phyloP scores from a whole-genome alignment of 768 basidiomycete species.

The Phlebiopsis gigantea region DNA sequence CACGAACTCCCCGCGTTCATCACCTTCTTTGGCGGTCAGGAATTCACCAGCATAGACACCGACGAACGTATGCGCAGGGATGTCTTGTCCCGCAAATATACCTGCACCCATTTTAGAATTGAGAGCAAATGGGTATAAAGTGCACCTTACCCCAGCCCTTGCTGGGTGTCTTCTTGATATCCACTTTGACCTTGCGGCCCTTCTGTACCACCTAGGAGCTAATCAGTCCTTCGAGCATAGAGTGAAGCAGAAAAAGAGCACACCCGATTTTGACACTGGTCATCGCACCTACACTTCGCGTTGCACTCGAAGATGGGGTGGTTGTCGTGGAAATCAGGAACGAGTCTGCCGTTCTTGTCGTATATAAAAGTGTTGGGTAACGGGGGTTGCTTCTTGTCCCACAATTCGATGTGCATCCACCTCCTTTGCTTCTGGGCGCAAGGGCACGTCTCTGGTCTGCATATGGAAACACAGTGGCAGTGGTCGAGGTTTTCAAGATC shows the following conservation, averaged over 20 bases:
- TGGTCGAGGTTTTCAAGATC: constrained; percentile 52
- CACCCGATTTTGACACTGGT: constrained; percentile 73
- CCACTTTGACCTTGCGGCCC: constrained; percentile 59
- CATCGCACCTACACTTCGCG: constrained; percentile 71
- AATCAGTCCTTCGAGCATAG: not conserved
- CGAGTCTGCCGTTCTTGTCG: constrained; percentile 51
- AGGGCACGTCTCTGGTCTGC: constrained; percentile 68
- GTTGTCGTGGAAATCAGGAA: constrained; percentile 22
- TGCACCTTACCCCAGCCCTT: constrained; percentile 79
- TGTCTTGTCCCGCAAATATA: constrained; percentile 62
- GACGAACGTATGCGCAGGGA: constrained; percentile 64
- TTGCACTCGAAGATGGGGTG: constrained; percentile 87
- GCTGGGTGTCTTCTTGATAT: constrained; percentile 60
- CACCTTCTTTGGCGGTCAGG: constrained; percentile 60
- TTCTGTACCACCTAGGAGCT: constrained; percentile 69
- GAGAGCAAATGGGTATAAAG: not conserved
- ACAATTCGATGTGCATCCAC: constrained; percentile 32
- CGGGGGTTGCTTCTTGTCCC: not conserved
- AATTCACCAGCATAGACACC: constrained; percentile 87
- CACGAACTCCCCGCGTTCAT: constrained; percentile 52
- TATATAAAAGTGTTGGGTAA: constrained; percentile 49
- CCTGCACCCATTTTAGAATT: constrained; percentile 36
- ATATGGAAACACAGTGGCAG: constrained; percentile 72
- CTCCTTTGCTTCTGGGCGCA: constrained; percentile 50
- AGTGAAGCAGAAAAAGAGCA: constrained; percentile 18